phyloP scores from a whole-genome alignment of 129 eudicot genomes.

The Apium graveolens region DNA sequence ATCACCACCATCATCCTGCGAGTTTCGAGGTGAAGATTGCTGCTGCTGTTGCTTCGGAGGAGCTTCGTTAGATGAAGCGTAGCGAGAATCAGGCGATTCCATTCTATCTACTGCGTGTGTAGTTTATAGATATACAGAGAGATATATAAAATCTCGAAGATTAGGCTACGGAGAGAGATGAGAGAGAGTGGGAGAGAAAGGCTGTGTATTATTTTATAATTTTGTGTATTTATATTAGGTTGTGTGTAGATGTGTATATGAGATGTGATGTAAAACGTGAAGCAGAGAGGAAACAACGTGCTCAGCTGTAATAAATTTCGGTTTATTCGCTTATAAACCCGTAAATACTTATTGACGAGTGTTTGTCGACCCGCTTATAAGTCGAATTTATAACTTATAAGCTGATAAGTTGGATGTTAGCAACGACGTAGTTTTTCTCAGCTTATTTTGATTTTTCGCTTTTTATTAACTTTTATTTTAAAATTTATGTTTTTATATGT shows the following conservation, averaged over 20 bases:
- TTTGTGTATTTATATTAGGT: background rate
- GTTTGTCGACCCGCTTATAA: too few relatives aligned
- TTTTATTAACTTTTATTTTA: too few relatives aligned
- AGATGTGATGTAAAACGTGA: slow-evolving; percentile 3
- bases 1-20: slow-evolving; percentile 13
- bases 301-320: background rate
- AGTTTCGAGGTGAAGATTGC: slow-evolving; percentile 36
- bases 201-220: background rate
- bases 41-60: slow-evolving; percentile 26
- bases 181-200: background rate
- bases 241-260: background rate
- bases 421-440: too few relatives aligned
- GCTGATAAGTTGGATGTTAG: too few relatives aligned
- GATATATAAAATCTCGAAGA: background rate
- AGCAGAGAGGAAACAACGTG: slow-evolving; percentile 1
- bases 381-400: too few relatives aligned
- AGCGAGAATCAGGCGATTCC: slow-evolving; percentile 42
- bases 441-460: too few relatives aligned
- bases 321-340: too few relatives aligned
- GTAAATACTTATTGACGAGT: too few relatives aligned
- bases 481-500: too few relatives aligned
- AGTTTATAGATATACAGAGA: background rate
- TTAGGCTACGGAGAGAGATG: background rate
- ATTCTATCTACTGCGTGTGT: slow-evolving; percentile 14
- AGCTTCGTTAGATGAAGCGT: slow-evolving; percentile 48